These are phyloP conservation scores for Sporodiniella umbellata DNA, from an alignment of 371 early-diverging fungal species.

Conservation along the genomic window DNA sequence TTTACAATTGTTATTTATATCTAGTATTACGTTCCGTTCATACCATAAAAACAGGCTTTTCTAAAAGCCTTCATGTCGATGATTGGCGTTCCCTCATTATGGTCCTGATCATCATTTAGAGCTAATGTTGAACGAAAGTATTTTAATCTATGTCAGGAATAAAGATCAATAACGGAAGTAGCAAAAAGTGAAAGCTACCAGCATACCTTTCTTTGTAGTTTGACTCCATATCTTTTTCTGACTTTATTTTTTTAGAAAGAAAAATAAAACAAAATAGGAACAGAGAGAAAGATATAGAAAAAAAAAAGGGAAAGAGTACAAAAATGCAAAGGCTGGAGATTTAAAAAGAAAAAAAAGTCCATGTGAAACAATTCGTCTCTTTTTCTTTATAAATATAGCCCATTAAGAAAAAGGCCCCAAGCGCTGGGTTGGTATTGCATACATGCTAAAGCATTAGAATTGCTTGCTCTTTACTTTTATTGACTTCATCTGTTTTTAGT, in stretches of 20 bases:
- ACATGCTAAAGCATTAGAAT: not conserved
- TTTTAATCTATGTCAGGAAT: conserved; percentile 22
- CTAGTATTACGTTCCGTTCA: not conserved
- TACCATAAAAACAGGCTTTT: conserved; percentile 53
- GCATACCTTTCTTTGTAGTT: not conserved
- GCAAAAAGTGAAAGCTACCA: not conserved
- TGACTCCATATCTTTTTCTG: not conserved
- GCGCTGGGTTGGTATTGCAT: not conserved
- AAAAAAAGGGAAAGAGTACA: not conserved
- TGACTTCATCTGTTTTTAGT: too few relatives aligned
- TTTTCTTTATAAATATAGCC: too few relatives aligned
- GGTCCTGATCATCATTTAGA: conserved; percentile 12
- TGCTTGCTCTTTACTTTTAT: too few relatives aligned
- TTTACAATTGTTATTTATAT: not conserved
- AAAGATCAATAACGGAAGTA: too few relatives aligned
- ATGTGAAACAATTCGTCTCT: too few relatives aligned
- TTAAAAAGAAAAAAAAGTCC: not conserved
- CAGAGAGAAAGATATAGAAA: not conserved
- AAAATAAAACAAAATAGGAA: not conserved
- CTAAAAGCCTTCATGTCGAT: conserved; percentile 52
- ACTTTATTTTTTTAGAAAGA: too few relatives aligned
- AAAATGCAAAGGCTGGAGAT: not conserved
- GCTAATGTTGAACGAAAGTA: conserved; percentile 37
- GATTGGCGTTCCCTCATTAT: conserved; percentile 29
- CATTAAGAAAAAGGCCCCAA: too few relatives aligned